Conservation (phyloP, 805 yeast species). For the Candida sithepensis region DNA sequence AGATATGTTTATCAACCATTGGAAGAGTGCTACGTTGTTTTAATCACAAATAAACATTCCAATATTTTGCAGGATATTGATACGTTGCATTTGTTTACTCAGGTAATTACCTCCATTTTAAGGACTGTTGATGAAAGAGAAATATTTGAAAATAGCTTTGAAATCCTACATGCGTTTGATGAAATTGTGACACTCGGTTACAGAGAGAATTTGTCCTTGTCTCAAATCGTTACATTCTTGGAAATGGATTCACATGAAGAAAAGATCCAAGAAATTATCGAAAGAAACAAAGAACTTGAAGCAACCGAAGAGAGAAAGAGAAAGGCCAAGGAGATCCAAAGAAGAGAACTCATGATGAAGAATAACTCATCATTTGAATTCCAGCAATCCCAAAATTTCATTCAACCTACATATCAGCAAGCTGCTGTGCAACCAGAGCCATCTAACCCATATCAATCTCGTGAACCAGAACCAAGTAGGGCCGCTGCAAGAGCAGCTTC, state of each 20-base stretch:
- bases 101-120: slow-evolving; percentile 72
- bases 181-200: slow-evolving; percentile 89
- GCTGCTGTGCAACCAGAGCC: slow-evolving; percentile 22
- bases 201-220: slow-evolving; percentile 76
- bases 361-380: slow-evolving; percentile 41
- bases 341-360: slow-evolving; percentile 67
- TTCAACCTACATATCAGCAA: slow-evolving; percentile 9
- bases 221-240: slow-evolving; percentile 83
- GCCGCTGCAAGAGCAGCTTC: slow-evolving; percentile 32
- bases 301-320: slow-evolving; percentile 97
- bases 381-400: slow-evolving; percentile 20
- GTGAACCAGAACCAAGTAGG: slow-evolving; percentile 14
- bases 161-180: slow-evolving; percentile 86
- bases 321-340: slow-evolving; percentile 85
- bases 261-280: slow-evolving; percentile 96
- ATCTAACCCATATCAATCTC: slow-evolving; percentile 12
- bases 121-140: slow-evolving; percentile 77
- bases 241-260: slow-evolving; percentile 99
- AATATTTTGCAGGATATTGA: slow-evolving; percentile 93
- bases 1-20: slow-evolving; percentile 95
- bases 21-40: slow-evolving; percentile 86
- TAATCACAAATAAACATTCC: slow-evolving; percentile 86
- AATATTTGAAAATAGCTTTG: slow-evolving; percentile 80
- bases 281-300: slow-evolving; percentile 92
- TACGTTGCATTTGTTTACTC: slow-evolving; percentile 81